These are phyloP conservation scores for Phoma herbarum DNA, from an alignment of 2,329 filamentous ascomycete genomes.

Conservation along the genomic window DNA sequence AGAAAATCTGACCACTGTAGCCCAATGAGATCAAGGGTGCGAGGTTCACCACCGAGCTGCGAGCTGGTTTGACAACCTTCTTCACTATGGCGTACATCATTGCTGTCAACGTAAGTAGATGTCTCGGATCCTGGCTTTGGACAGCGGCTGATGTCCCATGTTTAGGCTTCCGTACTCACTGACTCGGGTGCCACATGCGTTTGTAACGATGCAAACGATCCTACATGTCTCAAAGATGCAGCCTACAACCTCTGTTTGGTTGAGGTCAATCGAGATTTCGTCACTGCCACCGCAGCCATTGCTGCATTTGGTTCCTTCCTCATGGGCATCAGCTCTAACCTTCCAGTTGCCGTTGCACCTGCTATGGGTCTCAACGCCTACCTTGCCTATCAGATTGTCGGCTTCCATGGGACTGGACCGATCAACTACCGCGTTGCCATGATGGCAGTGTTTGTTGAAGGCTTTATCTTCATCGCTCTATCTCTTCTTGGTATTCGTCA, in stretches of 20 bases:
- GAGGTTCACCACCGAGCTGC: constrained; percentile 82
- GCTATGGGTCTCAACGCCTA: constrained; percentile 91
- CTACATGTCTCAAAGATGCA: constrained; percentile 63
- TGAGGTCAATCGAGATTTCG: constrained; percentile 76
- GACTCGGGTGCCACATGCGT: constrained; percentile 79
- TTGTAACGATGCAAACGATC: constrained; percentile 63
- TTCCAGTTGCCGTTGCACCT: constrained; percentile 77
- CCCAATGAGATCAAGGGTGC: constrained; percentile 76
- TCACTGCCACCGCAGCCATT: constrained; percentile 86
- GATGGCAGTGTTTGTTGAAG: constrained; percentile 88
- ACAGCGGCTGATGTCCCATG: constrained; percentile 18
- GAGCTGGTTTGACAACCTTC: constrained; percentile 80
- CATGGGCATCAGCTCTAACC: constrained; percentile 83
- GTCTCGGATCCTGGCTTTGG: constrained; percentile 43
- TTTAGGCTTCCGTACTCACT: constrained; percentile 67
- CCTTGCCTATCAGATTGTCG: constrained; percentile 83
- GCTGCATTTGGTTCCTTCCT: constrained; percentile 79
- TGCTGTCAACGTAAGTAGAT: constrained; percentile 61
- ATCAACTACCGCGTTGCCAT: constrained; percentile 73
- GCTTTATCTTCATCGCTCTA: constrained; percentile 82
- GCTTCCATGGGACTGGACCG: constrained; percentile 77
- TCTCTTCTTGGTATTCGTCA: constrained; percentile 77
- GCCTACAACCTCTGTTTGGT: constrained; percentile 70
- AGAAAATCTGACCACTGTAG: constrained; percentile 52
- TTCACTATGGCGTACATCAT: constrained; percentile 67